A percentile compares a stretch with the other conserved stretches of the same genome.
These are phyloP conservation scores for Pseudonitzschia pungens DNA, from an alignment of 108 stramenopile genomes.

Conservation along the genomic window DNA sequence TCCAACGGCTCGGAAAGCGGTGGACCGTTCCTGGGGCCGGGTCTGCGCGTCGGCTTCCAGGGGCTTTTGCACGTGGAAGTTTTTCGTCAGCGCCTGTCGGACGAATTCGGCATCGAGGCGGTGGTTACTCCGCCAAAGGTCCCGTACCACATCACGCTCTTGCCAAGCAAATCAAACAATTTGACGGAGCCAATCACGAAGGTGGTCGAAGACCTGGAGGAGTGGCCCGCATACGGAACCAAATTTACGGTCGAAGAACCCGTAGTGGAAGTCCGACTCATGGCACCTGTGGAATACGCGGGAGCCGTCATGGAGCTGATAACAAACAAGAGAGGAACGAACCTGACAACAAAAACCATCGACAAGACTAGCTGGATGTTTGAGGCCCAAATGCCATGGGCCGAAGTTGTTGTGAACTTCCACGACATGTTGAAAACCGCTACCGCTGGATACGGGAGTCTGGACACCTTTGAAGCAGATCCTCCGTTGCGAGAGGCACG, in stretches of 20 bases:
- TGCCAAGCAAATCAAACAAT: constrained; percentile 84
- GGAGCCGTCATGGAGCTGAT: constrained; percentile 87
- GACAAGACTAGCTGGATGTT: constrained; percentile 87
- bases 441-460: constrained; percentile 77
- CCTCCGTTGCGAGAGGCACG: constrained; percentile 69
- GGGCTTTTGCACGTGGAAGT: constrained; percentile 98
- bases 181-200: constrained; percentile 74
- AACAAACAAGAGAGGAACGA: constrained; percentile 69
- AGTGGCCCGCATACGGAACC: constrained; percentile 65
- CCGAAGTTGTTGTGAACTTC: constrained; percentile 77
- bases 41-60: constrained; percentile 95
- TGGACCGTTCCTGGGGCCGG: constrained; percentile 89
- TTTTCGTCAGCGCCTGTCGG: constrained; percentile 91
- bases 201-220: constrained; percentile 77
- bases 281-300: constrained; percentile 82
- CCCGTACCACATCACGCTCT: constrained; percentile 83
- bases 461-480: constrained; percentile 73
- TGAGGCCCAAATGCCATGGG: constrained; percentile 87
- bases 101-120: constrained; percentile 95
- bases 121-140: constrained; percentile 98
- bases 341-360: constrained; percentile 71
- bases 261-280: constrained; percentile 74
- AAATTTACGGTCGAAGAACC: constrained; percentile 84
- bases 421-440: constrained; percentile 80
- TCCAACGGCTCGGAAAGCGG: constrained; percentile 55